Conservation (phyloP, 768 basidiomycete species). For the Paxillus involutus region DNA sequence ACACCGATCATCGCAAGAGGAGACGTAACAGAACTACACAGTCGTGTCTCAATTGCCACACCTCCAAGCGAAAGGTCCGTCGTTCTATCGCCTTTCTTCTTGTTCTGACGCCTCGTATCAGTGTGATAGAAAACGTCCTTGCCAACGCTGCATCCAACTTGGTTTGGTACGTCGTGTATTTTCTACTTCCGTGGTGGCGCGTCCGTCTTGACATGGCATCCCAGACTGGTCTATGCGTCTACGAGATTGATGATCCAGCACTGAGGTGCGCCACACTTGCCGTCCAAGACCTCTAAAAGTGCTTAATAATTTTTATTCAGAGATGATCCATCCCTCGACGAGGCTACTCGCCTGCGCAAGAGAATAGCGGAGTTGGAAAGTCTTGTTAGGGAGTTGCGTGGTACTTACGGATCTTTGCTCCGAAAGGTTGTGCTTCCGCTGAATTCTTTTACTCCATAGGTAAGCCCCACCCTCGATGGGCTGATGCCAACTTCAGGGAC, state of each 20-base stretch:
- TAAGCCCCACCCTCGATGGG: constrained; percentile 87
- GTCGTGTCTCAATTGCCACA: constrained; percentile 87
- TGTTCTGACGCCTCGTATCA: constrained; percentile 29
- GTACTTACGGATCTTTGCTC: constrained; percentile 36
- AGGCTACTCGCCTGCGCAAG: constrained; percentile 80
- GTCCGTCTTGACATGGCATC: constrained; percentile 7
- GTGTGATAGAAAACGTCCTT: constrained; percentile 93
- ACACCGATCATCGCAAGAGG: constrained; percentile 77
- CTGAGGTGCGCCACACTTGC: constrained; percentile 49
- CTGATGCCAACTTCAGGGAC: constrained; percentile 74
- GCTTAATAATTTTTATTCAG: constrained; percentile 35
- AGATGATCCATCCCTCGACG: constrained; percentile 86
- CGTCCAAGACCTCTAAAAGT: neutral
- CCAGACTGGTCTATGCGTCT: constrained; percentile 91
- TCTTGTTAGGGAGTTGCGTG: constrained; percentile 84
- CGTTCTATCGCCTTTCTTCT: neutral
- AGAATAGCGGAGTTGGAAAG: constrained; percentile 92
- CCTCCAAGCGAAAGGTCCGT: constrained; percentile 87
- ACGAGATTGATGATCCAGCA: constrained; percentile 90
- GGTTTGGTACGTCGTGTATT: constrained; percentile 57
- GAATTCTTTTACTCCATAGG: constrained; percentile 41
- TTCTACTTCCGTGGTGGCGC: neutral
- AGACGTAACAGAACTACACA: constrained; percentile 91
- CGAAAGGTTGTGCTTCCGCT: constrained; percentile 4
- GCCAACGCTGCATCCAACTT: constrained; percentile 86